phyloP scores from a whole-genome alignment of 1,284 basidiomycete species.

The Cutaneotrichosporon sp. region DNA sequence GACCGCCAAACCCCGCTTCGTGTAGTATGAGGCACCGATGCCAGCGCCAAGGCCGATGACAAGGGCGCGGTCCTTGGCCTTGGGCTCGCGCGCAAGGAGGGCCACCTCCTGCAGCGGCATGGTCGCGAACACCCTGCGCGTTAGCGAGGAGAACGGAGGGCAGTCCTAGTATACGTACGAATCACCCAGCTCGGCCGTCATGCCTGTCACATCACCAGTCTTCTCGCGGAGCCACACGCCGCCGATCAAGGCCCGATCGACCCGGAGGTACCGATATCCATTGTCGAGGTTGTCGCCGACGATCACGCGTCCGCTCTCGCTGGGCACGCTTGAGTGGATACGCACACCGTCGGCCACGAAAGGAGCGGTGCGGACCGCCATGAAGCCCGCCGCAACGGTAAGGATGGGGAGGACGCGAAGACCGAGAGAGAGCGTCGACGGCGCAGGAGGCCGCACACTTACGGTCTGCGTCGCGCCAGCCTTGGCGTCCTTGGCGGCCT shows the following conservation, averaged over 20 bases:
- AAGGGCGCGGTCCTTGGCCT: slow-evolving; percentile 17
- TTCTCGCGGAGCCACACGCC: slow-evolving; percentile 67
- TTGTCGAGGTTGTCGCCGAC: slow-evolving; percentile 65
- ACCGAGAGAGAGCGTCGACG: neutral
- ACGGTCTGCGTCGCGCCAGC: neutral
- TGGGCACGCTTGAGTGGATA: slow-evolving; percentile 50
- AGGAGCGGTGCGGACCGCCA: neutral
- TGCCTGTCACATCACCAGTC: slow-evolving; percentile 22
- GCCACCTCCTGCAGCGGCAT: slow-evolving; percentile 81
- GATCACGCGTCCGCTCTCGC: slow-evolving; percentile 67
- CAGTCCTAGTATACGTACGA: no score
- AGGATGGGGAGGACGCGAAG: neutral
- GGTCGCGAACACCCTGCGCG: slow-evolving; percentile 75
- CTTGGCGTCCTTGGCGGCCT: neutral
- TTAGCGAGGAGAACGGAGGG: no score
- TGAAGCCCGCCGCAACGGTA: neutral
- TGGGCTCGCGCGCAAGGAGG: slow-evolving; percentile 38
- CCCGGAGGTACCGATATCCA: slow-evolving; percentile 72
- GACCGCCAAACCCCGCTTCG: slow-evolving; percentile 58
- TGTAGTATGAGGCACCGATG: slow-evolving; percentile 67
- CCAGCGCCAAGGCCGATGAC: slow-evolving; percentile 71
- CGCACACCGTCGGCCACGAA: neutral
- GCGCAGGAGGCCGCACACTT: neutral
- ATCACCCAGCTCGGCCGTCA: slow-evolving; percentile 53
- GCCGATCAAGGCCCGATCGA: slow-evolving; percentile 80